phyloP scores from a whole-genome alignment of 192 early-diverging fungal species.

The Gorgonomyces haynaldii region DNA sequence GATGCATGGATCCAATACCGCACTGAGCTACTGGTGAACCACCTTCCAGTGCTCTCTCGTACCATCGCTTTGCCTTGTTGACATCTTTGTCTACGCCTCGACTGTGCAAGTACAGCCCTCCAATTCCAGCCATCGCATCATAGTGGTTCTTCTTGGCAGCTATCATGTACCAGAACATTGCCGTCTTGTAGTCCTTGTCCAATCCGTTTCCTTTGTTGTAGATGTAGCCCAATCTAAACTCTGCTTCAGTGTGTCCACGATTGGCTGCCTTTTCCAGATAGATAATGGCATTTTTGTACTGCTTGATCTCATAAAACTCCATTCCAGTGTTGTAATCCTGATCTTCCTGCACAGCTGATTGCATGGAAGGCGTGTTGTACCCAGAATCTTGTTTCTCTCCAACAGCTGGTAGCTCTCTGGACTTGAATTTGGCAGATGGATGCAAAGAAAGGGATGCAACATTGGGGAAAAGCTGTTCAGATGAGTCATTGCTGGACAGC shows the following conservation, averaged over 20 bases:
- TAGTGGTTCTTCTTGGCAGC: constrained; percentile 17
- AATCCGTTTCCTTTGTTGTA: constrained; percentile 11
- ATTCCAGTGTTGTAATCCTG: constrained; percentile 1
- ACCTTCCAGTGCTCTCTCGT: not conserved
- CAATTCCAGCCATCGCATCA: constrained; percentile 12
- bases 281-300: not conserved
- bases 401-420: too few relatives aligned
- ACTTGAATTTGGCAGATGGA: too few relatives aligned
- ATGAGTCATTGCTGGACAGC: too few relatives aligned
- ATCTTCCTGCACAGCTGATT: too few relatives aligned
- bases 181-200: constrained; percentile 4
- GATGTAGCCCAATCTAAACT: not conserved
- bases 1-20: constrained; percentile 29
- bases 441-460: too few relatives aligned
- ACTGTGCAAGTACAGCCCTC: constrained; percentile 51
- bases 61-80: constrained; percentile 1
- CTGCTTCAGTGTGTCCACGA: not conserved
- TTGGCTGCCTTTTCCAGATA: not conserved
- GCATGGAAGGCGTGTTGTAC: too few relatives aligned
- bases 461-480: too few relatives aligned
- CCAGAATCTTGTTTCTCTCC: too few relatives aligned
- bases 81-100: constrained; percentile 7
- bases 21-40: not conserved
- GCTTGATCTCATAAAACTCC: not conserved
- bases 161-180: constrained; percentile 11